Base-by-base conservation (phyloP, 495 filamentous ascomycete species). In the Daldinia loculata region DNA sequence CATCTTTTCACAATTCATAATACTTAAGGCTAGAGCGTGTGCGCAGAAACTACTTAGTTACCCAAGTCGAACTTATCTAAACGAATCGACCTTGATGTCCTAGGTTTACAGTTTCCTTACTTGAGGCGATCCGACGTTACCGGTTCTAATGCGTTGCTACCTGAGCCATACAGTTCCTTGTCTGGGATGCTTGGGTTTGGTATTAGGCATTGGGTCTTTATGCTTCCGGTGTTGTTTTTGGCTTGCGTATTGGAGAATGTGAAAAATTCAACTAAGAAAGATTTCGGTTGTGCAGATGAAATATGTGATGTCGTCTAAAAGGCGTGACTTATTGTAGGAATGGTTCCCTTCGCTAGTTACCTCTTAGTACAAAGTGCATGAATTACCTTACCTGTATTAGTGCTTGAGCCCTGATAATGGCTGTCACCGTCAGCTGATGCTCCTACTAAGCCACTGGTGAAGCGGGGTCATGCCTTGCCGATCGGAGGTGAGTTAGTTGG, bases 401-500 rank as follows among this genome's bases (percentile, higher is more conserved):
- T 36, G 34, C 34, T 14, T 4, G 1, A 36, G 34, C 34, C 34
- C 34, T 36, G 34, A 36, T 36, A 36, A 36, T 36, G 34, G 11
- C 34, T 12, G 34, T 66, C 36, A 51, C 52, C 41, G 43, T 58
- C 59, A 52, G 53, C 59, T 63, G 58, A 57, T 57, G 41, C 17
- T 61, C 48, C 11, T 56, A 45, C 29, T 22, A 22, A 52, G 24
- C 30, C 55, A 56, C 29, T 12, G 53, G 27, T 66, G 63, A 66
- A 43, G 57, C 30, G 69, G 63, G 55, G 57, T 34, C 32, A 43
- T 38, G 6, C 26, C 56, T 19, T 56, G 43, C 67, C 67, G 67
- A 70, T 70, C 67, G 67, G 61, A 70, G 67, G 64, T 27, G 56
- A 41, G 29, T 38, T 27, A 51, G 15, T 30, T 39, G 34, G 19